Conservation (phyloP, 225 moss, liverwort and hornwort genomes). For the Physcomitrium patens region DNA sequence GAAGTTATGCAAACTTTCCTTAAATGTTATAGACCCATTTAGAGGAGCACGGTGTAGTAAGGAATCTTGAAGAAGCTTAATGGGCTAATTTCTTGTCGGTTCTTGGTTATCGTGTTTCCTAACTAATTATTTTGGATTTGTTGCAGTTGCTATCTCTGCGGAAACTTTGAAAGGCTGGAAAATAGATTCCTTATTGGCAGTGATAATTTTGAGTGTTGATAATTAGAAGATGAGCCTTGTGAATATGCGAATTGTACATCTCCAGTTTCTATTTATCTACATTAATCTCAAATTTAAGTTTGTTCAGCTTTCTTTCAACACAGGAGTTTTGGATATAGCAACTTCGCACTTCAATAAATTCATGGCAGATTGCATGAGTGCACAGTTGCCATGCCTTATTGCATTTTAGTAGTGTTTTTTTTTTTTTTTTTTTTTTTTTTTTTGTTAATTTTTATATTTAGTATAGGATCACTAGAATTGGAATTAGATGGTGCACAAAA, state of each 20-base stretch:
- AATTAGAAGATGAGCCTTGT: slow-evolving; percentile 56
- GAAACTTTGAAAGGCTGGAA: slow-evolving; percentile 45
- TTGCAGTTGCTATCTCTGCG: slow-evolving; percentile 53
- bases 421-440: too few species aligned
- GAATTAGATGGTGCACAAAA: too few species aligned
- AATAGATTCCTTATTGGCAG: slow-evolving; percentile 24
- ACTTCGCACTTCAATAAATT: too few species aligned
- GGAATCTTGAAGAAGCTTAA: not conserved
- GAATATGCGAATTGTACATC: slow-evolving; percentile 68
- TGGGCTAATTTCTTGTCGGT: not conserved
- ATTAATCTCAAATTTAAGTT: slow-evolving; percentile 26
- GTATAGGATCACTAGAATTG: too few species aligned
- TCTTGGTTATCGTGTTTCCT: slow-evolving; percentile 21
- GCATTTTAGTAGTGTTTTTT: too few species aligned
- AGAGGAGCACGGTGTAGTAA: not conserved
- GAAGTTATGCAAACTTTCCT: too few species aligned
- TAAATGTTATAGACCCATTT: too few species aligned
- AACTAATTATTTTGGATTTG: slow-evolving; percentile 15
- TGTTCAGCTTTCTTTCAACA: too few species aligned
- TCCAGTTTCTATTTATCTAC: slow-evolving; percentile 44
- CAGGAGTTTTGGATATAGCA: too few species aligned
- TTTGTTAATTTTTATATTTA: too few species aligned
- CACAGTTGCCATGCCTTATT: too few species aligned
- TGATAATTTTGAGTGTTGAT: slow-evolving; percentile 50
- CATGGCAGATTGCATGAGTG: too few species aligned